phyloP scores from a whole-genome alignment of 345 rosid genomes.

The Camelina sativa region DNA sequence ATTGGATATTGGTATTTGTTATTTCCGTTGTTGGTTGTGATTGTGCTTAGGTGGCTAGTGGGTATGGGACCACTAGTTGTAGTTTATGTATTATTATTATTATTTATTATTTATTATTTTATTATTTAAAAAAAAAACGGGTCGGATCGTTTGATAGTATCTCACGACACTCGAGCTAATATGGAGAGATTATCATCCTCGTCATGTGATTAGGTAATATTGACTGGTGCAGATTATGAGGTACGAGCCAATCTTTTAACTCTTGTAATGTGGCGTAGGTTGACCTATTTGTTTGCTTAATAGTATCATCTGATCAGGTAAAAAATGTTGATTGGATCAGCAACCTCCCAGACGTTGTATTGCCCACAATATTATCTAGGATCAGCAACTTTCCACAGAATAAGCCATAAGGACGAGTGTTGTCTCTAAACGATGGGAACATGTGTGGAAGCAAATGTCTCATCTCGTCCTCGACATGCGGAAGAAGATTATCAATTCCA shows the following conservation, averaged over 20 bases:
- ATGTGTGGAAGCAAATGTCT: slow-evolving; percentile 18
- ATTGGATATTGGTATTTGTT: too few relatives aligned
- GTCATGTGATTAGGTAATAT: too few relatives aligned
- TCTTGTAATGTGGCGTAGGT: not conserved
- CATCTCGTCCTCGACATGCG: slow-evolving; percentile 15
- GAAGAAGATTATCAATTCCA: not conserved
- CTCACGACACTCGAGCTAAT: too few relatives aligned
- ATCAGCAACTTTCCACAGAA: slow-evolving; percentile 10
- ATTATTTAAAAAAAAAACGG: too few relatives aligned
- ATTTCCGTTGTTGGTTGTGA: too few relatives aligned
- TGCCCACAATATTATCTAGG: not conserved
- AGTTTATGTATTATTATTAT: too few relatives aligned
- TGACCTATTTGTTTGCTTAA: not conserved
- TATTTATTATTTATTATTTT: too few relatives aligned
- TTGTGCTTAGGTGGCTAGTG: too few relatives aligned
- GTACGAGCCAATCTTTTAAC: not conserved
- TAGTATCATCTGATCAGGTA: not conserved
- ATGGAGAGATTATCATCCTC: too few relatives aligned
- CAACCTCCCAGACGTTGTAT: slow-evolving; percentile 10
- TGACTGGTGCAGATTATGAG: too few relatives aligned
- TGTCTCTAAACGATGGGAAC: slow-evolving; percentile 22
- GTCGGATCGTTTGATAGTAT: too few relatives aligned
- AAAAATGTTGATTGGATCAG: slow-evolving; percentile 15
- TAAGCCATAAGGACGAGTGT: slow-evolving; percentile 9
- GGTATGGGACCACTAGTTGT: too few relatives aligned